Percentiles rank a stretch among this genome's conserved stretches.
Conservation (phyloP, 257 asterid species). For the Mitragyna speciosa region DNA sequence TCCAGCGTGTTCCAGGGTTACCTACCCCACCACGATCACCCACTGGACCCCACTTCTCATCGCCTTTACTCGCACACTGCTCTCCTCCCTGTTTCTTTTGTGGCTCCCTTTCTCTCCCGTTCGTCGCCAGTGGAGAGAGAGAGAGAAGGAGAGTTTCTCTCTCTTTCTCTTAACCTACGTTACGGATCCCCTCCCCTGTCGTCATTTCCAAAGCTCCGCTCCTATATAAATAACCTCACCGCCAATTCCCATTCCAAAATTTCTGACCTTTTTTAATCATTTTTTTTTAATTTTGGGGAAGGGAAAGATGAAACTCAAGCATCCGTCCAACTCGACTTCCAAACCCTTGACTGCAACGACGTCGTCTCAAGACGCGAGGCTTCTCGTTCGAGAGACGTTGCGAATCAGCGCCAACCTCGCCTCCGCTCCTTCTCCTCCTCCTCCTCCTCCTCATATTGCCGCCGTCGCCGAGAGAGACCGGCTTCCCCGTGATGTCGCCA, state of each 20-base stretch:
- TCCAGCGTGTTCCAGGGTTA: conserved; percentile 7
- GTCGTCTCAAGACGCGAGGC: conserved; percentile 61
- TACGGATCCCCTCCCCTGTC: neutral
- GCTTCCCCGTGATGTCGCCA: conserved; percentile 36
- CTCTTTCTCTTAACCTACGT: conserved; percentile 24
- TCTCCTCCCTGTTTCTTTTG: neutral
- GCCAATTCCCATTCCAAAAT: neutral
- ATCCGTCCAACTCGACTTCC: conserved; percentile 57
- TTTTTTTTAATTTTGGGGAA: neutral
- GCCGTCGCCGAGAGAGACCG: conserved; percentile 20
- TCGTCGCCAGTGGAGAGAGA: no score
- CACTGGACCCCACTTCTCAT: neutral
- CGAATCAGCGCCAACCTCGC: conserved; percentile 97
- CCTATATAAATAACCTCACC: neutral
- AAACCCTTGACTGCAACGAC: conserved; percentile 53
- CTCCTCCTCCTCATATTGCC: conserved; percentile 34
- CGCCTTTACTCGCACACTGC: neutral
- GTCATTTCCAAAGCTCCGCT: conserved; percentile 27
- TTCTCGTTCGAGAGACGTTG: conserved; percentile 87
- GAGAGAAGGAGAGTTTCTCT: neutral
- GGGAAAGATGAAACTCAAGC: conserved; percentile 64
- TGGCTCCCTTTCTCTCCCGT: neutral
- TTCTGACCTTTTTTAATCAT: no score
- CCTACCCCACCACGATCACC: neutral
- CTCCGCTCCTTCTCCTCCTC: conserved; percentile 52